Evolutionary conservation across 331 rosid genomes (phyloP).

Genomic region (Rosa hybrid): DNA sequence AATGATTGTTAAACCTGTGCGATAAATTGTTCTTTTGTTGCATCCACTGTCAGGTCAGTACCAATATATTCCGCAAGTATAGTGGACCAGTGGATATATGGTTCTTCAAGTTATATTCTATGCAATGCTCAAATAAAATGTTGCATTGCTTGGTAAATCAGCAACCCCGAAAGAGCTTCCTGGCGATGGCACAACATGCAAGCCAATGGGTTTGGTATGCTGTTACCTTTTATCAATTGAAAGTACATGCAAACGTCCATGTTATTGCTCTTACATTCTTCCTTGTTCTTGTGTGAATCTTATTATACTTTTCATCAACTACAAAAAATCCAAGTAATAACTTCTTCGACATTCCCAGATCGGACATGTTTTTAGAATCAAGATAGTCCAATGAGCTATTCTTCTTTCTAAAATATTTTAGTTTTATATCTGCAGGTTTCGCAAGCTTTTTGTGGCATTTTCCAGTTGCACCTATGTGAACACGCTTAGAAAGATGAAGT

Average conservation of each 20-base stretch:
- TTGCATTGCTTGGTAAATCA: constrained; percentile 66
- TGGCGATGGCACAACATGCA: constrained; percentile 83
- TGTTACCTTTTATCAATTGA: neutral
- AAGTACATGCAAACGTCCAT: neutral
- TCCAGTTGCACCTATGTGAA: constrained; percentile 90
- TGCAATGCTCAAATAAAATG: constrained; percentile 42
- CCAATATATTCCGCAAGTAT: constrained; percentile 78
- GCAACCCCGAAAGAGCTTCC: constrained; percentile 58
- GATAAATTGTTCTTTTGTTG: constrained; percentile 6
- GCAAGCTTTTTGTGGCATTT: constrained; percentile 77
- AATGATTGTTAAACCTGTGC: neutral
- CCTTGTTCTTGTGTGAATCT: neutral
- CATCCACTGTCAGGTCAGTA: constrained; percentile 59
- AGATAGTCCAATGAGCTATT: neutral
- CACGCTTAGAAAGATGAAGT: constrained; percentile 44
- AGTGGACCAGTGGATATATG: constrained; percentile 87
- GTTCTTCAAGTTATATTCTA: constrained; percentile 50
- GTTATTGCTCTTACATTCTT: neutral
- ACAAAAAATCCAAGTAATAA: neutral
- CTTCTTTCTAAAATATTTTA: neutral
- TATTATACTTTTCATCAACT: neutral
- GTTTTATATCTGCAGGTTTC: constrained; percentile 63
- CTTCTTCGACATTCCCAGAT: neutral
- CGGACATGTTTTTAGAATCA: neutral
- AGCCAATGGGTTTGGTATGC: constrained; percentile 97